Evolutionary conservation across 371 early-diverging fungal species (phyloP).

Genomic region (Mucor piriformis): DNA sequence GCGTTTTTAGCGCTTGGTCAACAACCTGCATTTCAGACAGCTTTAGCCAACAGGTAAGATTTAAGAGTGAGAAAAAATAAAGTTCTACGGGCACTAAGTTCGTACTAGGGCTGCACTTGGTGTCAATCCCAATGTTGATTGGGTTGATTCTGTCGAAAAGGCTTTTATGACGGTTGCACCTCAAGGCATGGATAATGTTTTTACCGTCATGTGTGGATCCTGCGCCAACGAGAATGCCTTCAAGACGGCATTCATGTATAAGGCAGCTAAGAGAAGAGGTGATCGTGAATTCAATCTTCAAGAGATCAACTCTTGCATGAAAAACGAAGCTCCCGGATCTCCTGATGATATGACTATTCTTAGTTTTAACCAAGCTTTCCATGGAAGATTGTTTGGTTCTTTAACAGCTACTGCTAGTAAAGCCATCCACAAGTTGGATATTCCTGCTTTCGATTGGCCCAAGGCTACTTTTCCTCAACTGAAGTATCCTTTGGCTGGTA

Average conservation of each 20-base stretch:
- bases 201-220: slow-evolving; percentile 79
- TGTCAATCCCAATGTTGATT: slow-evolving; percentile 67
- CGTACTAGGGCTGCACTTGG: slow-evolving; percentile 65
- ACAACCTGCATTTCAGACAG: slow-evolving; percentile 57
- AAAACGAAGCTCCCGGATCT: slow-evolving; percentile 71
- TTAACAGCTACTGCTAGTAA: slow-evolving; percentile 73
- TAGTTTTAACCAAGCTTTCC: slow-evolving; percentile 71
- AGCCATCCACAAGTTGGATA: slow-evolving; percentile 74
- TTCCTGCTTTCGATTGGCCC: slow-evolving; percentile 77
- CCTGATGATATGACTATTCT: slow-evolving; percentile 69
- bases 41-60: slow-evolving; percentile 57
- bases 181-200: slow-evolving; percentile 71
- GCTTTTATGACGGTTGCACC: slow-evolving; percentile 75
- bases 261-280: slow-evolving; percentile 64
- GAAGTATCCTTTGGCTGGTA: slow-evolving; percentile 63
- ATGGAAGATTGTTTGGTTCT: slow-evolving; percentile 77
- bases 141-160: slow-evolving; percentile 65
- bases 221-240: slow-evolving; percentile 80
- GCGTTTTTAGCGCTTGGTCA: slow-evolving; percentile 63
- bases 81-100: too few species aligned
- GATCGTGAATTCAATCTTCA: slow-evolving; percentile 40
- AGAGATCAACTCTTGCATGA: slow-evolving; percentile 67
- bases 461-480: slow-evolving; percentile 65
- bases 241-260: slow-evolving; percentile 80
- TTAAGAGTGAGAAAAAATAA: neutral